phyloP scores from a whole-genome alignment of 331 rosid genomes.

The Quercus lobata region DNA sequence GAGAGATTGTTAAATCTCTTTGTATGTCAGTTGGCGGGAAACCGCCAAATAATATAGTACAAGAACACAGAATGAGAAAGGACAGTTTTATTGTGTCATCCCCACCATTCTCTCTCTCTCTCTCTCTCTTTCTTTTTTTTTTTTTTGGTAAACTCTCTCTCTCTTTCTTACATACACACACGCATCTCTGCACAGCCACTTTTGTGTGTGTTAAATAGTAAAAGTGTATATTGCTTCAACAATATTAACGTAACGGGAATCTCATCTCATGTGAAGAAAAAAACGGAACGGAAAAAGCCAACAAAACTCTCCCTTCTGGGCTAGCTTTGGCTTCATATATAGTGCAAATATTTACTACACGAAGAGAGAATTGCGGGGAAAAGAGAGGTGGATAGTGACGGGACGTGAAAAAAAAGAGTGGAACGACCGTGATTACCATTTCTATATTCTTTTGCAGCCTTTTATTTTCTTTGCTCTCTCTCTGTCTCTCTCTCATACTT shows the following conservation, averaged over 20 bases:
- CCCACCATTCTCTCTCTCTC: not conserved
- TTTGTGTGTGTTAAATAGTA: not conserved
- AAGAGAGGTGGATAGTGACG: conserved; percentile 67
- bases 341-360: not conserved
- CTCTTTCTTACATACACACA: conserved; percentile 10
- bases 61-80: conserved; percentile 22
- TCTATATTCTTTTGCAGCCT: conserved; percentile 91
- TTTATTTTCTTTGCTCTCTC: conserved; percentile 4
- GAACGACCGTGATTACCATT: conserved; percentile 83
- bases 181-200: conserved; percentile 2
- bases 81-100: conserved; percentile 20
- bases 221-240: not conserved
- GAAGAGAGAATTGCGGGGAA: conserved; percentile 65
- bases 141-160: too few relatives aligned
- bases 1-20: not conserved
- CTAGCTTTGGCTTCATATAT: not conserved
- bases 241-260: not conserved
- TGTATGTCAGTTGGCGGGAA: conserved; percentile 68
- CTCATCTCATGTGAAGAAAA: not conserved
- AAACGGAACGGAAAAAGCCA: conserved; percentile 29
- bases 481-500: conserved; percentile 8
- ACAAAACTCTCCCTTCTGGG: not conserved
- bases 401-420: conserved; percentile 57
- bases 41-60: conserved; percentile 16
- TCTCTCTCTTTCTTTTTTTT: too few relatives aligned